These are phyloP conservation scores for Penicillium bovifimosum DNA, from an alignment of 495 filamentous ascomycete species.

Conservation along the genomic window DNA sequence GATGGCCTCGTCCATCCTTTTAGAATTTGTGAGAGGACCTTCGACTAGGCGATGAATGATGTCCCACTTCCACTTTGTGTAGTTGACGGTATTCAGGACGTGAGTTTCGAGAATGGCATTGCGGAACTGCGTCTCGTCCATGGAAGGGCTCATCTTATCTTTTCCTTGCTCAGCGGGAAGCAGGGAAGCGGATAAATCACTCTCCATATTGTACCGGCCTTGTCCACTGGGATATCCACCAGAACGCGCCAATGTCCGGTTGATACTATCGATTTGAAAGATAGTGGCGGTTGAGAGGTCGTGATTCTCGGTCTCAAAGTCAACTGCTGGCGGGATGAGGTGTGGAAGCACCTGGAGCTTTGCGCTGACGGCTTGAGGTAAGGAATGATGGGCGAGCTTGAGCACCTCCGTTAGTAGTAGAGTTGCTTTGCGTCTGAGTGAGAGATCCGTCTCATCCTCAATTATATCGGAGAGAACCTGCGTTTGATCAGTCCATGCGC, in stretches of 20 bases:
- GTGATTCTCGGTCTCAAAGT: constrained; percentile 62
- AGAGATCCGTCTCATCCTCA: constrained; percentile 66
- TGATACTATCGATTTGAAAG: constrained; percentile 97
- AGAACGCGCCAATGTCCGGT: constrained; percentile 84
- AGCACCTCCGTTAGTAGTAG: constrained; percentile 85
- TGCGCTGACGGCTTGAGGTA: constrained; percentile 73
- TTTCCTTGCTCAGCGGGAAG: constrained; percentile 60
- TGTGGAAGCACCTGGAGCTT: constrained; percentile 80
- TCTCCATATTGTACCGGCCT: constrained; percentile 42
- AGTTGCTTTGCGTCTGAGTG: constrained; percentile 80
- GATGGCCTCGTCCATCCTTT: constrained; percentile 88
- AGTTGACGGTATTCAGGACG: constrained; percentile 79
- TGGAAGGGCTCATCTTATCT: constrained; percentile 60
- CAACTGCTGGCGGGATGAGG: constrained; percentile 67
- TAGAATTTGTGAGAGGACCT: constrained; percentile 85
- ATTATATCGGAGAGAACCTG: constrained; percentile 59
- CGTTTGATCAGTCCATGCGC: constrained; percentile 13
- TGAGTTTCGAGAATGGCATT: constrained; percentile 80
- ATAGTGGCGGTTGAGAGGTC: constrained; percentile 80
- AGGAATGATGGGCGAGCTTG: constrained; percentile 76
- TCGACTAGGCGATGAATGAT: constrained; percentile 85
- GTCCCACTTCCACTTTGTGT: constrained; percentile 95
- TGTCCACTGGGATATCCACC: constrained; percentile 36
- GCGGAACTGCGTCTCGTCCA: constrained; percentile 86
- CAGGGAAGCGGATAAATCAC: constrained; percentile 38